phyloP scores from a whole-genome alignment of 345 rosid genomes.

The Punica granatum region DNA sequence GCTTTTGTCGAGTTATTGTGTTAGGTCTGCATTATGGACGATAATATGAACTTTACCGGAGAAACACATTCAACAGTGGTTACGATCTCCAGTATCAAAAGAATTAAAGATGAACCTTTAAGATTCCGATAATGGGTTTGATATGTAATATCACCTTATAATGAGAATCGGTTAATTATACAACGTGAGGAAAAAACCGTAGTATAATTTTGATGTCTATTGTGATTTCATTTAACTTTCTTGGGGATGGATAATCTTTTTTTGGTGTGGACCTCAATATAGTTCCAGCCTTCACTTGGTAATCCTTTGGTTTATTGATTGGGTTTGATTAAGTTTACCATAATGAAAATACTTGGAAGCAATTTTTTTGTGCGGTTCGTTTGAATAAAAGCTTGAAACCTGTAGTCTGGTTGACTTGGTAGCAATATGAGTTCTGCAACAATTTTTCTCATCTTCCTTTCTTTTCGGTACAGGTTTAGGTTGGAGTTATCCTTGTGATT shows the following conservation, averaged over 20 bases:
- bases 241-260: too few species aligned
- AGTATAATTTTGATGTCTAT: neutral
- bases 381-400: neutral
- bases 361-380: too few species aligned
- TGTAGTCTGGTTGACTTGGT: neutral
- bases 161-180: neutral
- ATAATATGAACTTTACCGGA: too few species aligned
- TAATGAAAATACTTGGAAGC: neutral
- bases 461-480: conserved; percentile 42
- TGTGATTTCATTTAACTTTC: neutral
- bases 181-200: neutral
- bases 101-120: neutral
- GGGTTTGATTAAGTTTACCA: too few species aligned
- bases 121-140: neutral
- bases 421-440: neutral
- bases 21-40: neutral
- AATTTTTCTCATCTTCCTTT: neutral
- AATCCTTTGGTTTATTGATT: too few species aligned
- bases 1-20: neutral
- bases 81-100: neutral
- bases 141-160: neutral
- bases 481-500: conserved; percentile 65
- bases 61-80: neutral
- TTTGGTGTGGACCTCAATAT: too few species aligned
- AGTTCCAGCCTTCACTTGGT: too few species aligned